Evolutionary conservation across 139 green algal species (phyloP).

Genomic region (Astrephomene gubernaculifera): DNA sequence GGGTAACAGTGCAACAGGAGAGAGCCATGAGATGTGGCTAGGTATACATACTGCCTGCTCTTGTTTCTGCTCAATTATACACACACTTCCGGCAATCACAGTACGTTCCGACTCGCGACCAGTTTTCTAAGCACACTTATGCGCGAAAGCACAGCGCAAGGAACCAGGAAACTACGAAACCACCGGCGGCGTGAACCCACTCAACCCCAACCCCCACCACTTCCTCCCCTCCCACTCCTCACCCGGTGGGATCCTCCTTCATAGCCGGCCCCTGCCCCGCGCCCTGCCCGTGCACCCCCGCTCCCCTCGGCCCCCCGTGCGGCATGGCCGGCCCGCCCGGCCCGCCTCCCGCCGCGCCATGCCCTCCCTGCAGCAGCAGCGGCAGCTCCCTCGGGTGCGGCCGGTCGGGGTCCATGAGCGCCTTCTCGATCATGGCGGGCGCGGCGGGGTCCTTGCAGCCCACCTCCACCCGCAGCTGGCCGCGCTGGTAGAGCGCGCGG

Average conservation of each 20-base stretch:
- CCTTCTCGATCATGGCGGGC: slow-evolving; percentile 43
- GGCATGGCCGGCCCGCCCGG: too few species aligned
- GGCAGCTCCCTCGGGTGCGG: slow-evolving; percentile 34
- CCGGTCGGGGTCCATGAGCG: slow-evolving; percentile 21
- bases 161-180: too few species aligned
- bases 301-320: too few species aligned
- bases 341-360: not conserved
- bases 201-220: not conserved
- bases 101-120: too few species aligned
- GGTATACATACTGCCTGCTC: too few species aligned
- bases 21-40: too few species aligned
- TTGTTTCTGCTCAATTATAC: too few species aligned
- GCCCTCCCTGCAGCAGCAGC: not conserved
- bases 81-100: too few species aligned
- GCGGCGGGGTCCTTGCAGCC: slow-evolving; percentile 12
- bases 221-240: not conserved
- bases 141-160: not conserved
- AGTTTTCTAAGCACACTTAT: too few species aligned
- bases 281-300: not conserved
- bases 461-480: not conserved
- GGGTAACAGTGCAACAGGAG: too few species aligned
- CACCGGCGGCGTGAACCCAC: not conserved
- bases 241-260: slow-evolving; percentile 33
- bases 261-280: not conserved
- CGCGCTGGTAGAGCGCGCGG: slow-evolving; percentile 28